These are phyloP conservation scores for Melaleuca quinquenervia DNA, from an alignment of 345 rosid species.

Conservation along the genomic window DNA sequence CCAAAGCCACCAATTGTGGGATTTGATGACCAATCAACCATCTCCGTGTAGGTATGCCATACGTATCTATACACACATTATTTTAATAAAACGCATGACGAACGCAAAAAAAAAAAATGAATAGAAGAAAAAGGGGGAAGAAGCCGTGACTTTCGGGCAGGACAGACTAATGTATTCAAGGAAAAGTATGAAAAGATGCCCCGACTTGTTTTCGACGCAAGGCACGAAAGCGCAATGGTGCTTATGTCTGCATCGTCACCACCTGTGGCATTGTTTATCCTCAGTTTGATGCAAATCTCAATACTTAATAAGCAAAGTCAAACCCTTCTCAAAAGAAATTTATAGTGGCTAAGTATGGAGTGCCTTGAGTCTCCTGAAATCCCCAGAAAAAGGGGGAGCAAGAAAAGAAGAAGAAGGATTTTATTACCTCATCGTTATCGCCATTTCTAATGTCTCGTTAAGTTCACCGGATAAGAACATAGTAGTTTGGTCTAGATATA, in stretches of 20 bases:
- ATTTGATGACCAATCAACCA: neutral
- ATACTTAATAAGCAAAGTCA: neutral
- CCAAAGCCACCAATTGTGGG: neutral
- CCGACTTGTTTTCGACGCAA: neutral
- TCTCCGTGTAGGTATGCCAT: accelerated
- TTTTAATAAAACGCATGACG: neutral
- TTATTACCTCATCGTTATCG: neutral
- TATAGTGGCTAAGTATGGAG: neutral
- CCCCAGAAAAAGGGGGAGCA: too few relatives aligned
- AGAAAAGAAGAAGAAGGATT: neutral
- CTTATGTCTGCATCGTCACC: neutral
- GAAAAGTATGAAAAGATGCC: neutral
- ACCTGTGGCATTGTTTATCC: neutral
- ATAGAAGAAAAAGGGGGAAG: neutral
- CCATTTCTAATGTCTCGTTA: neutral
- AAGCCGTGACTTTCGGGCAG: neutral
- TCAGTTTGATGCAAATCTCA: neutral
- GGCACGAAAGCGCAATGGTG: neutral
- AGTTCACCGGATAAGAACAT: neutral
- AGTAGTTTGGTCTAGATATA: neutral
- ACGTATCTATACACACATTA: neutral
- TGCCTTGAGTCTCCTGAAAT: neutral
- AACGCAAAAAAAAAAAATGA: neutral
- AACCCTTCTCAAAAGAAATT: neutral
- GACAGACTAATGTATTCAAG: neutral